phyloP scores from a whole-genome alignment of 352 stramenopile genomes.

The Peronospora farinosa region DNA sequence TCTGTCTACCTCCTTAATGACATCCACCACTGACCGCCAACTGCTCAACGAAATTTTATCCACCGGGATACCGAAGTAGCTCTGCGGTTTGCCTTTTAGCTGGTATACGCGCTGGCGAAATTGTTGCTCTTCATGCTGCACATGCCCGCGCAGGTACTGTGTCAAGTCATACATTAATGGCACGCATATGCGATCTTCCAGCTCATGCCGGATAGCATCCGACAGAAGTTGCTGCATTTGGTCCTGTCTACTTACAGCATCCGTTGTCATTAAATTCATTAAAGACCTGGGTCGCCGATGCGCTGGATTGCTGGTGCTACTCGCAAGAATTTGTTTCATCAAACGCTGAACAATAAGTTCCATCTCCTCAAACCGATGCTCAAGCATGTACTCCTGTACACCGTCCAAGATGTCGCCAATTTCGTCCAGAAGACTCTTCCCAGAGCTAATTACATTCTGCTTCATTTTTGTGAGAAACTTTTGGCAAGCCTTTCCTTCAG shows the following conservation, averaged over 20 bases:
- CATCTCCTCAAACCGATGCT: constrained; percentile 81
- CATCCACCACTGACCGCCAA: constrained; percentile 65
- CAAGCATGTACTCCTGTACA: constrained; percentile 84
- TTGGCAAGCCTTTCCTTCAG: constrained; percentile 69
- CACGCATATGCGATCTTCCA: constrained; percentile 78
- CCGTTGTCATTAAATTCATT: constrained; percentile 51
- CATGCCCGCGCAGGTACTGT: constrained; percentile 37
- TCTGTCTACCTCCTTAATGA: constrained; percentile 78
- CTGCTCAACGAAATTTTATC: constrained; percentile 74
- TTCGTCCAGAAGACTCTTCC: constrained; percentile 62
- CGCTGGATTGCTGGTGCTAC: constrained; percentile 11
- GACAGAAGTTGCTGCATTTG: constrained; percentile 72
- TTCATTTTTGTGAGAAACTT: constrained; percentile 69
- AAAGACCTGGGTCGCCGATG: constrained; percentile 55
- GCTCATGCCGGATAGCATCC: constrained; percentile 74
- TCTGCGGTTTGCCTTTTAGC: constrained; percentile 67
- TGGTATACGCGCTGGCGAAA: constrained; percentile 61
- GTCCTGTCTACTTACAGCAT: constrained; percentile 63
- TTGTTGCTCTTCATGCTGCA: constrained; percentile 67
- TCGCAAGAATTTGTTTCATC: constrained; percentile 37
- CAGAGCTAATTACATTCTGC: constrained; percentile 33
- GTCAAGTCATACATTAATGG: constrained; percentile 60
- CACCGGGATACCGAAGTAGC: constrained; percentile 74
- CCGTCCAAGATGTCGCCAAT: constrained; percentile 72
- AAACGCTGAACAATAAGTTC: constrained; percentile 51